phyloP scores from a whole-genome alignment of 495 filamentous ascomycete genomes.

The Penicilliopsis zonata region DNA sequence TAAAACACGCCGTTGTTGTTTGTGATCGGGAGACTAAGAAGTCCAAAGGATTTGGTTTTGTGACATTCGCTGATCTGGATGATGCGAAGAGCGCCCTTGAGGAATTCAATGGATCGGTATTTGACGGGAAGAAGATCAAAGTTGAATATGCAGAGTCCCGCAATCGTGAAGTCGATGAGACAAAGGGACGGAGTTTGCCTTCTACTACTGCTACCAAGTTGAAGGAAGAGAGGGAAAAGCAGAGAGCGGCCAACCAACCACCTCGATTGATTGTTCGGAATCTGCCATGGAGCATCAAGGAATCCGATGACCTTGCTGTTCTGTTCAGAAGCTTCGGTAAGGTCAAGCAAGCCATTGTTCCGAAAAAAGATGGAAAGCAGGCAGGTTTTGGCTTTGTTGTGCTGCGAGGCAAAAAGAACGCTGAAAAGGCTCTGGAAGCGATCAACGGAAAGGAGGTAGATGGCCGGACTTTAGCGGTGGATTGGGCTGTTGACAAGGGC shows the following conservation, averaged over 20 bases:
- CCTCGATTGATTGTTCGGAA: conserved; percentile 91
- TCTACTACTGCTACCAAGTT: conserved; percentile 31
- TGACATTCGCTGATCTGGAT: conserved; percentile 87
- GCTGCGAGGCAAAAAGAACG: conserved; percentile 78
- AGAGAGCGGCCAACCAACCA: conserved; percentile 44
- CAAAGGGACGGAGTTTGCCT: conserved; percentile 33
- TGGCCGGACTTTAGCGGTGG: conserved; percentile 76
- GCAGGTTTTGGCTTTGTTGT: conserved; percentile 90
- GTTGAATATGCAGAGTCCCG: conserved; percentile 82
- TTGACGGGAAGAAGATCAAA: conserved; percentile 62
- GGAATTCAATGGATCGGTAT: conserved; percentile 59
- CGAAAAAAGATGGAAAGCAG: conserved; percentile 59
- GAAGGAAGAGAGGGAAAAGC: conserved; percentile 47
- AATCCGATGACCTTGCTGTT: conserved; percentile 58
- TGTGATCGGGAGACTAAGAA: conserved; percentile 67
- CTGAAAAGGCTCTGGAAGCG: conserved; percentile 71
- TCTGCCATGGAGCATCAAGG: conserved; percentile 90
- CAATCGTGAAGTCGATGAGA: conserved; percentile 52
- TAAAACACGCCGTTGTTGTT: conserved; percentile 89
- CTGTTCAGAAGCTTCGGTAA: conserved; percentile 84
- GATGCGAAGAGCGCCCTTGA: conserved; percentile 71
- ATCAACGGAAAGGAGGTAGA: conserved; percentile 87
- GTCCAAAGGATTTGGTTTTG: conserved; percentile 90
- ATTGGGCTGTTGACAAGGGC: conserved; percentile 91
- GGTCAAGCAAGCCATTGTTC: conserved; percentile 69